A percentile compares a stretch with the other conserved stretches of the same genome.
phyloP scores from a whole-genome alignment of 495 filamentous ascomycete species.

The Usnea hakonensis region DNA sequence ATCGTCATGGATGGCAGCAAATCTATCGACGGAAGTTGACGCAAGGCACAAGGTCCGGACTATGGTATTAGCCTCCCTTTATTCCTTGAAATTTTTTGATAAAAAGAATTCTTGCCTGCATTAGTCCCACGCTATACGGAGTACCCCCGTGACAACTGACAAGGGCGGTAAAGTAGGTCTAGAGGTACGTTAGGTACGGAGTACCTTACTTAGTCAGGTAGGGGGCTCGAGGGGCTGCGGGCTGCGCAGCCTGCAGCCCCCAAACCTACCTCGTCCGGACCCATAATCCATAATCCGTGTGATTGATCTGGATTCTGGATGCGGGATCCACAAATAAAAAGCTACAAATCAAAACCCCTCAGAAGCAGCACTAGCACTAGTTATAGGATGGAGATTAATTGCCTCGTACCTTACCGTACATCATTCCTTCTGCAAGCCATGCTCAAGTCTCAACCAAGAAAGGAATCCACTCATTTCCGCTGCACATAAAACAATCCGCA shows the following conservation, averaged over 20 bases:
- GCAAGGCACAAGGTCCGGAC: constrained; percentile 10
- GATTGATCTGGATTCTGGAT: too few relatives aligned
- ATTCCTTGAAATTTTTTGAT: not conserved
- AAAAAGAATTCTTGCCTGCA: constrained; percentile 7
- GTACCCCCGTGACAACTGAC: not conserved
- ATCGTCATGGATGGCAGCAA: too few relatives aligned
- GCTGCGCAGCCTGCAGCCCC: too few relatives aligned
- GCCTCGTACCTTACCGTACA: not conserved
- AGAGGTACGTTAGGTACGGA: too few relatives aligned
- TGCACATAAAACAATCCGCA: not conserved
- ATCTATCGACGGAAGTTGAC: not conserved
- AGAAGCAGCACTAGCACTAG: too few relatives aligned
- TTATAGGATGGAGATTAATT: not conserved
- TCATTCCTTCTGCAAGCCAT: not conserved
- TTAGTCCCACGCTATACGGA: not conserved
- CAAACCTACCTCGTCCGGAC: too few relatives aligned
- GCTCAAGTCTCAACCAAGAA: too few relatives aligned
- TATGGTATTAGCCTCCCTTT: too few relatives aligned
- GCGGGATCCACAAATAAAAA: too few relatives aligned
- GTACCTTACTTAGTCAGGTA: constrained; percentile 5
- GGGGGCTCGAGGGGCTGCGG: not conserved
- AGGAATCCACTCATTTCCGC: not conserved
- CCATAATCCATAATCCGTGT: too few relatives aligned
- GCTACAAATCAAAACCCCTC: too few relatives aligned
- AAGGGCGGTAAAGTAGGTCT: not conserved